Percentiles rank a stretch among this genome's conserved stretches.
Evolutionary conservation across 768 basidiomycete species (phyloP).

Genomic region (Baorangia bicolor): DNA sequence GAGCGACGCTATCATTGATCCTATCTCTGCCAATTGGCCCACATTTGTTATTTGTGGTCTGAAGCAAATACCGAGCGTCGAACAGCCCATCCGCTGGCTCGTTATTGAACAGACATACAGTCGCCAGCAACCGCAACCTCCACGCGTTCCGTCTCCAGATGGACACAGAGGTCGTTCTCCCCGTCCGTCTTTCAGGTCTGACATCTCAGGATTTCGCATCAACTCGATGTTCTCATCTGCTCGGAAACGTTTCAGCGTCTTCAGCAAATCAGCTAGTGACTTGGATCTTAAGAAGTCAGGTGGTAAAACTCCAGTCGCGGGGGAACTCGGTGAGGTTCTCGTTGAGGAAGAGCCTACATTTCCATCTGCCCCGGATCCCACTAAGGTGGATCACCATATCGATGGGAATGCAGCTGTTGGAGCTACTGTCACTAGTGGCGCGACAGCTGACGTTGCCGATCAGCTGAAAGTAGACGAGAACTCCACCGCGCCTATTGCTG

Average conservation of each 20-base stretch:
- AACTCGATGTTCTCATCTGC: slow-evolving; percentile 47
- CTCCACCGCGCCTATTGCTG: not conserved
- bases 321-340: slow-evolving; percentile 72
- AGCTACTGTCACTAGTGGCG: slow-evolving; percentile 23
- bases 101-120: slow-evolving; percentile 64
- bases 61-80: slow-evolving; percentile 34
- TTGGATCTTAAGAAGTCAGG: slow-evolving; percentile 26
- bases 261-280: slow-evolving; percentile 33
- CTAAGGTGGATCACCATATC: slow-evolving; percentile 31
- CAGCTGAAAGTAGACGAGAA: slow-evolving; percentile 6
- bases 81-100: slow-evolving; percentile 54
- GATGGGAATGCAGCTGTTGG: slow-evolving; percentile 20
- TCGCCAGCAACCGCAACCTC: slow-evolving; percentile 35
- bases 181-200: slow-evolving; percentile 46
- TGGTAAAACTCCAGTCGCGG: slow-evolving; percentile 44
- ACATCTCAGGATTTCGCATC: slow-evolving; percentile 36
- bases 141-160: slow-evolving; percentile 28
- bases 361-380: slow-evolving; percentile 18
- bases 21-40: slow-evolving; percentile 64
- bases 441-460: slow-evolving; percentile 18
- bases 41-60: slow-evolving; percentile 70
- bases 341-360: slow-evolving; percentile 46
- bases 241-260: slow-evolving; percentile 66
- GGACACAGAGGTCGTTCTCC: slow-evolving; percentile 35
- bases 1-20: slow-evolving; percentile 71